phyloP scores from a whole-genome alignment of 306 rosid genomes.

The Carpinus viminea region DNA sequence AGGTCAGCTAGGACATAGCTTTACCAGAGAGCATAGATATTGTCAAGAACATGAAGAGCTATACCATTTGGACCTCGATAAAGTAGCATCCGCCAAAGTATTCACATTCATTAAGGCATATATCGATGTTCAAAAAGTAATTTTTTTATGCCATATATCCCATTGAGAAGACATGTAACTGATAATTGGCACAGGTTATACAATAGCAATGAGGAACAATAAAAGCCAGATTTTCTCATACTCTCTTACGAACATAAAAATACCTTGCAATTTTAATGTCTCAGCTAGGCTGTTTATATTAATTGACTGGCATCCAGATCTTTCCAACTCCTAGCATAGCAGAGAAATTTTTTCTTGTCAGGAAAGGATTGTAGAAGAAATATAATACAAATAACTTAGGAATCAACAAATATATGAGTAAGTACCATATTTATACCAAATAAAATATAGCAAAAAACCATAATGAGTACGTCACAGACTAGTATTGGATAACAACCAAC shows the following conservation, averaged over 20 bases:
- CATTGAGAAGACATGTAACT: neutral
- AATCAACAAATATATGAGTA: neutral
- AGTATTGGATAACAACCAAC: constrained; percentile 14
- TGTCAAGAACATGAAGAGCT: constrained; percentile 15
- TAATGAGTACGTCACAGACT: constrained; percentile 8
- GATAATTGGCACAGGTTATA: neutral
- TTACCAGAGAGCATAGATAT: constrained; percentile 16
- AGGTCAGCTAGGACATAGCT: constrained; percentile 21
- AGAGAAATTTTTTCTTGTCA: constrained; percentile 32
- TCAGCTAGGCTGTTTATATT: constrained; percentile 68
- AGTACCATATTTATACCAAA: neutral
- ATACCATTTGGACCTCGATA: neutral
- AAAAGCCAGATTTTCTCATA: neutral
- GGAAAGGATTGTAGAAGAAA: constrained; percentile 10
- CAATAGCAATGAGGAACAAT: neutral
- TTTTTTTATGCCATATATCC: neutral
- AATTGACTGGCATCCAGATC: constrained; percentile 56
- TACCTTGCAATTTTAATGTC: constrained; percentile 80
- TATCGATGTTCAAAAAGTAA: neutral
- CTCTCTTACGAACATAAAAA: constrained; percentile 16
- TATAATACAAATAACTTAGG: constrained; percentile 16
- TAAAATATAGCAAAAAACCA: constrained; percentile 10
- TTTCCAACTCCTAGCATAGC: constrained; percentile 78
- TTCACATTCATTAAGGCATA: neutral
- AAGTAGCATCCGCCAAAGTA: neutral